A percentile compares a stretch with the other conserved stretches of the same genome.
phyloP scores from a whole-genome alignment of 305 asterid genomes.

The Salvia sclarea region DNA sequence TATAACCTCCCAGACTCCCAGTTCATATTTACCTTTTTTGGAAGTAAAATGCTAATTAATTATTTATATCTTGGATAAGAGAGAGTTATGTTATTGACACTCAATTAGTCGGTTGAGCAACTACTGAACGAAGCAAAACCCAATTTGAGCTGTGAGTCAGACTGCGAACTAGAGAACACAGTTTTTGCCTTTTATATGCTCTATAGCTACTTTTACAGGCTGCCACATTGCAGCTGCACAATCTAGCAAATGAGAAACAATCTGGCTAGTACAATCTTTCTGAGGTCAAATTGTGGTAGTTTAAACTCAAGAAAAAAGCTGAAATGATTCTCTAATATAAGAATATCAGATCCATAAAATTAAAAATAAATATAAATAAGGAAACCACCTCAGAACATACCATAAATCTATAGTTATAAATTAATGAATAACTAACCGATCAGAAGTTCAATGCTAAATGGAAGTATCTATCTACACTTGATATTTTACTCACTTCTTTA shows the following conservation, averaged over 20 bases:
- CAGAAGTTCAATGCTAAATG: neutral
- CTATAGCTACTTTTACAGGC: neutral
- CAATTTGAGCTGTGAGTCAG: neutral
- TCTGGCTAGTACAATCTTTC: neutral
- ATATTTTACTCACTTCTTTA: neutral
- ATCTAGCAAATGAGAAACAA: neutral
- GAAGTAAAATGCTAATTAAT: no score
- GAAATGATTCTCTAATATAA: neutral
- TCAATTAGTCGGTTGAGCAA: neutral
- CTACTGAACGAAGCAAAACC: neutral
- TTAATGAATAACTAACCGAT: neutral
- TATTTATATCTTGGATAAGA: neutral
- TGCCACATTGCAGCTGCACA: neutral
- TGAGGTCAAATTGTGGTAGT: neutral
- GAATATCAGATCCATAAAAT: neutral
- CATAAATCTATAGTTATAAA: constrained; percentile 2
- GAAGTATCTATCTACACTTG: neutral
- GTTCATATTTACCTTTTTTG: no score
- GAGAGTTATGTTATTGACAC: neutral
- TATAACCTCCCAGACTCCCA: no score
- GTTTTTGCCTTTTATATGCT: neutral
- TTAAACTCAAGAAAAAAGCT: neutral
- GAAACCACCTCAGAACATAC: neutral
- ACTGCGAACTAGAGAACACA: neutral
- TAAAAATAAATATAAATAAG: neutral